These are phyloP conservation scores for Histomonas meleagridis DNA, from an alignment of 208 protist species.

Conservation along the genomic window DNA sequence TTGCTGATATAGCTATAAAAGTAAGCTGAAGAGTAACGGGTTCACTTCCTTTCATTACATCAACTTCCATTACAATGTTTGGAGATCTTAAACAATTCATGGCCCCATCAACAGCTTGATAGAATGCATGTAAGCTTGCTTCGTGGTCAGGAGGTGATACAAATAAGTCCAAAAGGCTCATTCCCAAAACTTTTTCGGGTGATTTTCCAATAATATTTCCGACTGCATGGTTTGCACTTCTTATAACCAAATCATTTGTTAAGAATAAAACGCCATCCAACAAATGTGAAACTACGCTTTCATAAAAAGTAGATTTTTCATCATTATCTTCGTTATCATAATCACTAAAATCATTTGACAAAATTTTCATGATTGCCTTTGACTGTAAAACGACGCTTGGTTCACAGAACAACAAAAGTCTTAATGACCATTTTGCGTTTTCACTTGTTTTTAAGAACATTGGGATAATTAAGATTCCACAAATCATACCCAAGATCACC, in stretches of 20 bases:
- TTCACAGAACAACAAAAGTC: background rate
- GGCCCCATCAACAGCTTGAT: background rate
- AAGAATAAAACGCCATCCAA: background rate
- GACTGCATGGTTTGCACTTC: background rate
- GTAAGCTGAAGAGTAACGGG: background rate
- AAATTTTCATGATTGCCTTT: background rate
- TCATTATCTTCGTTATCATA: background rate
- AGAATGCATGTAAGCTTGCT: background rate
- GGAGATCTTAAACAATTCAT: background rate
- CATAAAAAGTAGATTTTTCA: conserved; percentile 25
- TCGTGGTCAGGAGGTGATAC: background rate
- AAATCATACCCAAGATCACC: background rate
- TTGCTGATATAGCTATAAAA: background rate
- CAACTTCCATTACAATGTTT: background rate
- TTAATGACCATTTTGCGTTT: background rate
- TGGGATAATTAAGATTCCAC: background rate
- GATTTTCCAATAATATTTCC: background rate
- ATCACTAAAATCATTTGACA: conserved; percentile 13
- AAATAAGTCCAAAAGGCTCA: background rate
- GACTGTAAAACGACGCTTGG: background rate
- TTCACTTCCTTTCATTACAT: background rate
- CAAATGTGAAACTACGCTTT: background rate
- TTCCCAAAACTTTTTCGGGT: background rate
- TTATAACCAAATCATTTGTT: background rate
- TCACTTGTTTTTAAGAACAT: too few relatives aligned